These are phyloP conservation scores for Phaeolepiota aurea DNA, from an alignment of 768 basidiomycete genomes.

Conservation along the genomic window DNA sequence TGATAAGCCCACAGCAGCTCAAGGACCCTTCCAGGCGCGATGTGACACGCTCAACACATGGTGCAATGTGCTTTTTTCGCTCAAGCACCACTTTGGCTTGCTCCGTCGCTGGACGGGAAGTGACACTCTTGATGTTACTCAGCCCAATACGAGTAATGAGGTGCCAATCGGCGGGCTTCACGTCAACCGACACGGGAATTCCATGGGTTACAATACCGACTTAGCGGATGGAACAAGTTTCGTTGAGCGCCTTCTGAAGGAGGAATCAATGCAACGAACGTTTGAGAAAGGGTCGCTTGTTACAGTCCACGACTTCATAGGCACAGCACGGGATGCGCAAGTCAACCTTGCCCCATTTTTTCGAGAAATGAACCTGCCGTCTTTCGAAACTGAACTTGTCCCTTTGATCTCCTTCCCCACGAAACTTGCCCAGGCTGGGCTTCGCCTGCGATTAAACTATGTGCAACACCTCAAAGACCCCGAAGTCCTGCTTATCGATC, in stretches of 20 bases:
- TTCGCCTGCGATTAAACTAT: constrained; percentile 85
- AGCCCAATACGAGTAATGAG: constrained; percentile 65
- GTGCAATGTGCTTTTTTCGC: constrained; percentile 79
- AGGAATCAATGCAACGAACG: constrained; percentile 90
- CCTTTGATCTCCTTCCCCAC: constrained; percentile 96
- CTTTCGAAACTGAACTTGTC: constrained; percentile 82
- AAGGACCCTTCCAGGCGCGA: constrained; percentile 64
- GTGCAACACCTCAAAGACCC: constrained; percentile 85
- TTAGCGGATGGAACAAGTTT: constrained; percentile 73
- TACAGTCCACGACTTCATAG: constrained; percentile 81
- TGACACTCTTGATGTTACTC: constrained; percentile 82
- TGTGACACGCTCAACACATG: constrained; percentile 88
- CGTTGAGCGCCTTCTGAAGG: constrained; percentile 89
- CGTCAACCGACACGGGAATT: constrained; percentile 10
- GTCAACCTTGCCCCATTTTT: constrained; percentile 72
- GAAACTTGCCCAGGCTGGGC: constrained; percentile 83
- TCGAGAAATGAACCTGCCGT: constrained; percentile 84
- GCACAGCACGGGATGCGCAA: constrained; percentile 80
- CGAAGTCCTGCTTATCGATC: constrained; percentile 85
- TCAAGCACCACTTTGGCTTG: constrained; percentile 73
- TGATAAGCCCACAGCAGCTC: constrained; percentile 68
- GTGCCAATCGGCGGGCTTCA: constrained; percentile 28
- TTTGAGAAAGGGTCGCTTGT: constrained; percentile 88
- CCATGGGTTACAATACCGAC: constrained; percentile 26
- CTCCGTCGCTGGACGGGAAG: constrained; percentile 93